Conservation (phyloP, 345 rosid species). For the Conringia planisiliqua region DNA sequence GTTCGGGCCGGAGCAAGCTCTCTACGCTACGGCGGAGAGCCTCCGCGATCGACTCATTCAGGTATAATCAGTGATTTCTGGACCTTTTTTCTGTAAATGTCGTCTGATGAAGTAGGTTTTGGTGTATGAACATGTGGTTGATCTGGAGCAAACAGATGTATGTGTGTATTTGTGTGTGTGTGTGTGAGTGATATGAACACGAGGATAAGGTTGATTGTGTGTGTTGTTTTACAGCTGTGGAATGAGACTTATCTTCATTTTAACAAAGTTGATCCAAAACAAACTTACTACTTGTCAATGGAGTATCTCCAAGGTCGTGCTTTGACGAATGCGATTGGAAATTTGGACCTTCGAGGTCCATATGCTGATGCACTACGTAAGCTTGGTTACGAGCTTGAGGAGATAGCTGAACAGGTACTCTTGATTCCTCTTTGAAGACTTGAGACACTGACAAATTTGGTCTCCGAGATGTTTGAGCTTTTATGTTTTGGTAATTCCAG, state of each 20-base stretch:
- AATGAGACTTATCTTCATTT: slow-evolving; percentile 79
- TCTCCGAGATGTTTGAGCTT: slow-evolving; percentile 11
- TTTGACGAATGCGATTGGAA: slow-evolving; percentile 85
- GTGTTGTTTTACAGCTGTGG: slow-evolving; percentile 66
- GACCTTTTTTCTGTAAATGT: no score
- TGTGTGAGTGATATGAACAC: background rate
- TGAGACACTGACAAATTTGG: background rate
- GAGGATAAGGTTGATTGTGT: background rate
- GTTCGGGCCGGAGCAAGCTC: slow-evolving; percentile 87
- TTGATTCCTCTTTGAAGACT: background rate
- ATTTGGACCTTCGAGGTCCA: slow-evolving; percentile 62
- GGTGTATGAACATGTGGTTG: background rate
- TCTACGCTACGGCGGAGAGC: slow-evolving; percentile 79
- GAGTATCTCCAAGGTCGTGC: slow-evolving; percentile 98
- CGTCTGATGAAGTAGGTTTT: no score
- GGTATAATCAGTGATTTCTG: slow-evolving; percentile 24
- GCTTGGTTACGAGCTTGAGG: slow-evolving; percentile 82
- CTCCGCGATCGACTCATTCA: slow-evolving; percentile 89
- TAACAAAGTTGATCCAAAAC: slow-evolving; percentile 81
- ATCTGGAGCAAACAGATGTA: background rate
- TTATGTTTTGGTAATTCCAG: slow-evolving; percentile 36
- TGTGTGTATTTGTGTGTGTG: background rate
- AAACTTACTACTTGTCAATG: slow-evolving; percentile 94
- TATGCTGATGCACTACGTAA: slow-evolving; percentile 75
- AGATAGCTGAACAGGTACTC: slow-evolving; percentile 78